Base-by-base conservation (phyloP, 169 alveolate species). In the Theileria annulata region DNA sequence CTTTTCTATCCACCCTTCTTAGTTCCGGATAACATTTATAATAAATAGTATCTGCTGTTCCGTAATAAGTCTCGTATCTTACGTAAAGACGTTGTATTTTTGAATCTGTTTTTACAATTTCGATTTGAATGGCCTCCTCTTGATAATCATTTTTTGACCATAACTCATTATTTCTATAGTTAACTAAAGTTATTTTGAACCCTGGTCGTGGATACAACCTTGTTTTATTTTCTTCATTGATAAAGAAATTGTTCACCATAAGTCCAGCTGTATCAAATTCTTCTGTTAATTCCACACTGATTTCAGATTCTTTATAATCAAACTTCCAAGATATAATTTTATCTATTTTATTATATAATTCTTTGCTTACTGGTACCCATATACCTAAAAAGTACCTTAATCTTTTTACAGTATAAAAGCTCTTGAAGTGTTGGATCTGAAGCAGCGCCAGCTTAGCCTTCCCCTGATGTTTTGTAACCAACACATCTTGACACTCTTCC, bases 21-120 rank as follows among this genome's bases (percentile, higher is more conserved):
- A 15, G 33, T 25, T 25, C 15, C 8, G 66, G 33, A 15, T 56
- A 19, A 25, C 31, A 56, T 2, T 10, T 56, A 8, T 13, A 56
- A 25, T 10, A 56, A 25, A 56, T 15, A 1, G 66, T 56, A 25
- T 56, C 66, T 8, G 66, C 66, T 21, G 66, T 56, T 25, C 31
- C 66, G 66, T 56, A 56, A 25, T 56, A 56, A 56, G 66, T 56
- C 31, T 56, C 66, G 33, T 56, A 56, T 27, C 28, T 56, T 19
- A 56, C 17, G 66, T 25, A 21, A 19, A 56, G 9, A 25, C 31
- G 33, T 25, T 56, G 3, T 19, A 56, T 21, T 10, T 25, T 13
- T 0, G n/a, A 1, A 25, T 56, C 31, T 1, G 8, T 13, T 2
- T 4, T 1, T 13, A 56, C 35, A 25, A 56, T 4, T 25, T 21